phyloP scores from a whole-genome alignment of 148 eudicot species.

The Nepenthes mirabilis region DNA sequence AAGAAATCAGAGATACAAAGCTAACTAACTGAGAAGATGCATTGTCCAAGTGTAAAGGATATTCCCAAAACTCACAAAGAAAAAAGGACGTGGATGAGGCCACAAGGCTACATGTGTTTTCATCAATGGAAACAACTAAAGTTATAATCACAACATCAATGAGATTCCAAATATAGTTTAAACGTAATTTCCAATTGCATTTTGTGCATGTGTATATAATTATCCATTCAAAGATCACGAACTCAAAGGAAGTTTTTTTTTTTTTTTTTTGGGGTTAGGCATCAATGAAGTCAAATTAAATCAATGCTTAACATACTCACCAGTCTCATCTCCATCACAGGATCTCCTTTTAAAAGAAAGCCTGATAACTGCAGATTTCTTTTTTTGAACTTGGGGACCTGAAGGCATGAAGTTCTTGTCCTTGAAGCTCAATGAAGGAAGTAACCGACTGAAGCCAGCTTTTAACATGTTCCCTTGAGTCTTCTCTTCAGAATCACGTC shows the following conservation, averaged over 20 bases:
- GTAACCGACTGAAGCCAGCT: conserved; percentile 35
- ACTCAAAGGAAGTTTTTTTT: neutral
- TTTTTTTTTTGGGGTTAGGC: neutral
- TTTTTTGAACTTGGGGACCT: conserved; percentile 25
- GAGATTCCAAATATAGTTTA: too few relatives aligned
- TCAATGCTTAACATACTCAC: conserved; percentile 22
- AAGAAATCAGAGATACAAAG: too few relatives aligned
- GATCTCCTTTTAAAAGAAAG: conserved; percentile 61
- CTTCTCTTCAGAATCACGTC: conserved; percentile 23
- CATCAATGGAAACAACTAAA: too few relatives aligned
- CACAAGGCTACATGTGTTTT: too few relatives aligned
- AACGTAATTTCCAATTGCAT: too few relatives aligned
- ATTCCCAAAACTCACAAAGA: too few relatives aligned
- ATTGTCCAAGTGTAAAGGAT: too few relatives aligned
- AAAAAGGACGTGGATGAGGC: too few relatives aligned
- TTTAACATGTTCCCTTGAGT: conserved; percentile 16
- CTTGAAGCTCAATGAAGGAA: conserved; percentile 38
- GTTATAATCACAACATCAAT: too few relatives aligned
- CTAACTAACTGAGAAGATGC: too few relatives aligned
- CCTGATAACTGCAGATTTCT: conserved; percentile 49
- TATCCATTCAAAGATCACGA: neutral
- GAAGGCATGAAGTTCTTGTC: conserved; percentile 23
- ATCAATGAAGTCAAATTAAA: neutral
- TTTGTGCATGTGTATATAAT: too few relatives aligned
- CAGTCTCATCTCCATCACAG: conserved; percentile 44